A percentile compares a stretch with the other conserved stretches of the same genome.
These are phyloP conservation scores for Astrothelium macrocarpum DNA, from an alignment of 495 filamentous ascomycete species.

Conservation along the genomic window DNA sequence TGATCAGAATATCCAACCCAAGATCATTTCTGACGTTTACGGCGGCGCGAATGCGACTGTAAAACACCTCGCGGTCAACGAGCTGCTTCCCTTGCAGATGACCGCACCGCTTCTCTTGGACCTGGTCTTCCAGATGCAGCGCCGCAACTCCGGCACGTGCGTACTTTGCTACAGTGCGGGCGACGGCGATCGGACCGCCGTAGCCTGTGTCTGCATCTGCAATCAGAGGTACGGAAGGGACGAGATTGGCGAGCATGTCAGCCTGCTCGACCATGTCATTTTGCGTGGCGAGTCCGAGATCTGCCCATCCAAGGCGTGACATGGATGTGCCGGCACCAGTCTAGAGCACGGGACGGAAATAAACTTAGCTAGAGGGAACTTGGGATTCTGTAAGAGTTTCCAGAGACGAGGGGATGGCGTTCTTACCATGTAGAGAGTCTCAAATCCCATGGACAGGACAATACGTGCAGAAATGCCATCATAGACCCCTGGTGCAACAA, in stretches of 20 bases:
- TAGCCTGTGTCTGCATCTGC: constrained; percentile 26
- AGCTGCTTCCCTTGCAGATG: constrained; percentile 27
- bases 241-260: constrained; percentile 21
- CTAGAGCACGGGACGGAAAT: not conserved
- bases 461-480: constrained; percentile 60
- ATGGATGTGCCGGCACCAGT: constrained; percentile 22
- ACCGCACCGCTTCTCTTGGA: constrained; percentile 28
- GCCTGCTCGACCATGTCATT: constrained; percentile 21
- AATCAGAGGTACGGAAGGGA: constrained; percentile 7
- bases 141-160: constrained; percentile 24
- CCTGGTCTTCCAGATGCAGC: constrained; percentile 29
- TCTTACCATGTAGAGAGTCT: constrained; percentile 57
- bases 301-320: constrained; percentile 18
- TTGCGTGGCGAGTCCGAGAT: constrained; percentile 19
- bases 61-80: constrained; percentile 19
- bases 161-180: constrained; percentile 19
- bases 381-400: not conserved
- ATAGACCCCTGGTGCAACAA: constrained; percentile 58
- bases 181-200: constrained; percentile 22
- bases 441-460: constrained; percentile 50
- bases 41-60: constrained; percentile 21
- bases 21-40: constrained; percentile 12
- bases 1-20: constrained; percentile 24
- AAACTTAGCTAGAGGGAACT: not conserved
- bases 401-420: not conserved